Conservation (phyloP, 1,284 basidiomycete species). For the Ganoderma lucidum region DNA sequence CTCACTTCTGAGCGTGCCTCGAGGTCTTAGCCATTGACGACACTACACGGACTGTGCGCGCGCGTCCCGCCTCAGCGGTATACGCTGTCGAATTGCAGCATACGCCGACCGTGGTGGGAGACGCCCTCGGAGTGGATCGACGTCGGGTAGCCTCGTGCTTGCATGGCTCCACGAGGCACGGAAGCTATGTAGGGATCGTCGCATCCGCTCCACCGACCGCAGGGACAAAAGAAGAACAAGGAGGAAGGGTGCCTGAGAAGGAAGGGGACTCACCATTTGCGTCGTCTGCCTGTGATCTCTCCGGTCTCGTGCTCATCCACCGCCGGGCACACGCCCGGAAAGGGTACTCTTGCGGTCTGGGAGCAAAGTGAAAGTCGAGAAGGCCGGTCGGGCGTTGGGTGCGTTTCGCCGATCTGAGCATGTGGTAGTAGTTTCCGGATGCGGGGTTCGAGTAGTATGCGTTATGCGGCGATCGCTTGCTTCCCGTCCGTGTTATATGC, state of each 20-base stretch:
- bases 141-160: neutral
- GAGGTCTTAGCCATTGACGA: too few species aligned
- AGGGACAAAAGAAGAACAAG: neutral
- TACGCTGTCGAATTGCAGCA: too few species aligned
- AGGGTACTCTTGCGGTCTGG: neutral
- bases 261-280: slow-evolving; percentile 27
- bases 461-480: neutral
- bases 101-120: too few species aligned
- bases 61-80: too few species aligned
- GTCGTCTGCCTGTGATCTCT: slow-evolving; percentile 18
- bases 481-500: neutral
- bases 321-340: slow-evolving; percentile 29
- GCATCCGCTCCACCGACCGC: neutral
- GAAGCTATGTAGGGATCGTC: neutral
- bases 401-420: slow-evolving; percentile 23
- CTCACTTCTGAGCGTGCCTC: too few species aligned
- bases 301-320: slow-evolving; percentile 41
- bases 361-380: slow-evolving; percentile 12
- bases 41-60: too few species aligned
- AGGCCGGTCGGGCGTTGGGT: slow-evolving; percentile 5
- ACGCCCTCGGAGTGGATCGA: too few species aligned
- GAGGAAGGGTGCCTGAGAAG: neutral
- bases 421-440: neutral
- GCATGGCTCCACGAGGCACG: neutral
- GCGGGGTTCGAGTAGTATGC: neutral